A percentile compares a stretch with the other conserved stretches of the same genome.
Evolutionary conservation across 139 green algal species (phyloP).

Genomic region (Tetratostichococcus sp.): DNA sequence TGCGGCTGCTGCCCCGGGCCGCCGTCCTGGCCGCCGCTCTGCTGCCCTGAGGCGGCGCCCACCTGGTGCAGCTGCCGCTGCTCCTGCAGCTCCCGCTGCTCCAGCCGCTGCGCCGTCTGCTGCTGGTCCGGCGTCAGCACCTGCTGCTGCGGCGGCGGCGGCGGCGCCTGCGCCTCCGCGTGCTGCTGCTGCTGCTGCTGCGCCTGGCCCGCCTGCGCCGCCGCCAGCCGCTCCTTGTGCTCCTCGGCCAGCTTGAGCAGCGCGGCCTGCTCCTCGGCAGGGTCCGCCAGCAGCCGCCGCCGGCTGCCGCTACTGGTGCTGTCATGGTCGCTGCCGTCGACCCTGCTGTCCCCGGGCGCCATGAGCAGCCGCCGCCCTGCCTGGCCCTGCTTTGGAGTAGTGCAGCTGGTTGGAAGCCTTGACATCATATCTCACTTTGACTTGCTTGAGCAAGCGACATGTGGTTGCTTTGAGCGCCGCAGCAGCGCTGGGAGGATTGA

Average conservation of each 20-base stretch:
- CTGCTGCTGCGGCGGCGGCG: neutral
- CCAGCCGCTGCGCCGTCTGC: neutral
- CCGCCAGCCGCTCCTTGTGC: neutral
- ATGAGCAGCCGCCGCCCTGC: constrained; percentile 2
- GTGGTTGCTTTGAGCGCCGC: too few species aligned
- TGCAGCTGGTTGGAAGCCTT: too few species aligned
- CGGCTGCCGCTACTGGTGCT: too few species aligned
- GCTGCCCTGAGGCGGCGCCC: neutral
- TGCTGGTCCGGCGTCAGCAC: constrained; percentile 11
- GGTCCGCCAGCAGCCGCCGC: neutral
- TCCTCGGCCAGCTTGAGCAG: constrained; percentile 5
- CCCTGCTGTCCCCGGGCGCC: constrained; percentile 2
- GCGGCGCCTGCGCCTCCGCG: too few species aligned
- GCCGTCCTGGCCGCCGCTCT: neutral
- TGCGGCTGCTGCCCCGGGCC: neutral
- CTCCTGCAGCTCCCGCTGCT: constrained; percentile 22
- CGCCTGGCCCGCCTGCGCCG: neutral
- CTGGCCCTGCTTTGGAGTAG: constrained; percentile 4
- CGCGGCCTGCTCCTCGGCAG: neutral
- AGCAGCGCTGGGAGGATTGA: too few species aligned
- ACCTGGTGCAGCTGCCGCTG: constrained; percentile 18
- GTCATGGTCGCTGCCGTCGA: neutral
- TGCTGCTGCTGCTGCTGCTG: constrained; percentile 3
- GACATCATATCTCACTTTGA: too few species aligned
- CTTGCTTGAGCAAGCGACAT: too few species aligned